Percentiles rank a stretch among this genome's conserved stretches.
Conservation (phyloP, 2,329 filamentous ascomycete species). For the Fusarium drepaniforme region DNA sequence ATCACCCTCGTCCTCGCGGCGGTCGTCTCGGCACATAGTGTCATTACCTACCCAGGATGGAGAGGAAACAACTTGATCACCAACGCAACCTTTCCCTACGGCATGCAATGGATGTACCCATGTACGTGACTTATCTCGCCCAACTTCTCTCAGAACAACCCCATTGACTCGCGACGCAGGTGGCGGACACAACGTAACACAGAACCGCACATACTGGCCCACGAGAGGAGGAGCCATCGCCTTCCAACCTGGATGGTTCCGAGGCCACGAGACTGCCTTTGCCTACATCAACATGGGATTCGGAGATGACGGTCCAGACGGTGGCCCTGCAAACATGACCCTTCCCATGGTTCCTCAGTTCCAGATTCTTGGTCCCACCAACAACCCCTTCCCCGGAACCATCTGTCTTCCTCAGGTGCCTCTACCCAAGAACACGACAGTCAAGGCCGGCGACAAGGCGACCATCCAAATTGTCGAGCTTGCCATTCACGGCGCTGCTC, state of each 20-base stretch:
- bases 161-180: constrained; percentile 63
- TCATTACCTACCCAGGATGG: constrained; percentile 89
- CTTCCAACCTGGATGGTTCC: constrained; percentile 96
- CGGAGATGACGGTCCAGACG: constrained; percentile 73
- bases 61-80: constrained; percentile 87
- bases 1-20: constrained; percentile 59
- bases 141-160: not conserved
- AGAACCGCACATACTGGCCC: constrained; percentile 94
- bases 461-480: constrained; percentile 91
- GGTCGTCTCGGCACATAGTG: constrained; percentile 76
- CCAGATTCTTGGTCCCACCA: constrained; percentile 84
- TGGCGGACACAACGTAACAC: constrained; percentile 81
- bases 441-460: constrained; percentile 86
- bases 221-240: constrained; percentile 87
- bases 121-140: constrained; percentile 69
- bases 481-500: constrained; percentile 83
- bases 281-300: constrained; percentile 94
- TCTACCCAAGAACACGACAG: constrained; percentile 77
- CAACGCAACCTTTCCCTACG: constrained; percentile 84
- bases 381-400: constrained; percentile 86
- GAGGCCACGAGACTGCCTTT: constrained; percentile 84
- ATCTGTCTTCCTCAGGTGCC: constrained; percentile 93
- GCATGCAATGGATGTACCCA: constrained; percentile 96
- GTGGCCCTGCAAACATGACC: constrained; percentile 87
- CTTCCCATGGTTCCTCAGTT: constrained; percentile 84